These are phyloP conservation scores for Kwoniella bestiolae DNA, from an alignment of 768 basidiomycete genomes.

Conservation along the genomic window DNA sequence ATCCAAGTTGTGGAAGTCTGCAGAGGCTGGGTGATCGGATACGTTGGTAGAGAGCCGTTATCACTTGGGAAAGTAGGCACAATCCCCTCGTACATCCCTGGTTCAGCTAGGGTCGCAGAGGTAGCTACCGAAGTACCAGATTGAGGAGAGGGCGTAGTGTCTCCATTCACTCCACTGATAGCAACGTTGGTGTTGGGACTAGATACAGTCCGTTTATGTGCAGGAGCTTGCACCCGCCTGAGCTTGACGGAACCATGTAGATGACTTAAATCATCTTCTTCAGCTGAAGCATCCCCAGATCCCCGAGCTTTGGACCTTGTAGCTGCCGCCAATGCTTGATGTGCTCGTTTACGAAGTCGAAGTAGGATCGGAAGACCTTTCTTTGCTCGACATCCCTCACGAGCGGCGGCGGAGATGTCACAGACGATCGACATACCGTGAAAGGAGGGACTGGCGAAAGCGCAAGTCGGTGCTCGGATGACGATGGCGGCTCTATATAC, in stretches of 20 bases:
- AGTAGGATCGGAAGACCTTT: slow-evolving; percentile 50
- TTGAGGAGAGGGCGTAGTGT: slow-evolving; percentile 24
- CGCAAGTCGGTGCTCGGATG: slow-evolving; percentile 48
- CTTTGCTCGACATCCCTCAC: slow-evolving; percentile 53
- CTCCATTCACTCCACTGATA: slow-evolving; percentile 1
- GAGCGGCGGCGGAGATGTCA: slow-evolving; percentile 52
- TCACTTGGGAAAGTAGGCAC: slow-evolving; percentile 34
- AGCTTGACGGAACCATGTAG: slow-evolving; percentile 40
- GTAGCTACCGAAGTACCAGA: slow-evolving; percentile 23
- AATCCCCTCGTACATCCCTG: slow-evolving; percentile 31
- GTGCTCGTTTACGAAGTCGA: slow-evolving; percentile 48
- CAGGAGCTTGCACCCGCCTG: slow-evolving; percentile 32
- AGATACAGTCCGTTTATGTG: slow-evolving; percentile 14
- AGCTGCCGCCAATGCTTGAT: slow-evolving; percentile 38
- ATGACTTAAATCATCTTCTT: slow-evolving; percentile 55
- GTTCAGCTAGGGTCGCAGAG: slow-evolving; percentile 35
- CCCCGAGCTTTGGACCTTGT: slow-evolving; percentile 13
- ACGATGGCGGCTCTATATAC: slow-evolving; percentile 44
- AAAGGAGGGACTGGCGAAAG: slow-evolving; percentile 52
- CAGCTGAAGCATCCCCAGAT: slow-evolving; percentile 3
- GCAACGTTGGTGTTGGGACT: slow-evolving; percentile 6
- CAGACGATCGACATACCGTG: slow-evolving; percentile 53
- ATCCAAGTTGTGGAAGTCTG: slow-evolving; percentile 12
- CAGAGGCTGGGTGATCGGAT: slow-evolving; percentile 6
- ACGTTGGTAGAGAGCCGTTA: background rate